phyloP scores from a whole-genome alignment of 345 rosid species.

The Psidium friedrichsthalianum region DNA sequence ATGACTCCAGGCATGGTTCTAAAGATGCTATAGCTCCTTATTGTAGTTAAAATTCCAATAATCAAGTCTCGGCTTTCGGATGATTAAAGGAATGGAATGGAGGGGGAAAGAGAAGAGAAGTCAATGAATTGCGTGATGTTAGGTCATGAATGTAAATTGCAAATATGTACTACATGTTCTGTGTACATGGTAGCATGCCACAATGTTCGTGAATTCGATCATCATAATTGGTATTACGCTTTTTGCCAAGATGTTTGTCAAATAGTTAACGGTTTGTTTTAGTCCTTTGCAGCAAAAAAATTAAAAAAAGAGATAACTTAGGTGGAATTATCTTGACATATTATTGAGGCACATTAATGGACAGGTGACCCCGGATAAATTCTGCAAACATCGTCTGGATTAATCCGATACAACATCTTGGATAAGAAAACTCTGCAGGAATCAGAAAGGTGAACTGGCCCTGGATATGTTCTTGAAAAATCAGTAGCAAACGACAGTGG shows the following conservation, averaged over 20 bases:
- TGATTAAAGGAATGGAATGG: background rate
- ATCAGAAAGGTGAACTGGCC: slow-evolving; percentile 59
- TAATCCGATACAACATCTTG: slow-evolving; percentile 61
- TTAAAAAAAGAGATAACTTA: background rate
- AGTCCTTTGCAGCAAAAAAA: background rate
- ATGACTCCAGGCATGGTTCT: background rate
- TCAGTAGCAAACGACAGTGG: slow-evolving; percentile 65
- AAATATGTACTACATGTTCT: background rate
- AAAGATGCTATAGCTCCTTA: background rate
- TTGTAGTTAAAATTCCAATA: background rate
- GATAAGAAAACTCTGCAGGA: slow-evolving; percentile 44
- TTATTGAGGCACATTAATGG: slow-evolving; percentile 3
- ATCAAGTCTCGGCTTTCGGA: background rate
- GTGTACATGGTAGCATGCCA: background rate
- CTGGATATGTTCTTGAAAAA: slow-evolving; percentile 62
- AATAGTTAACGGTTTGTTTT: background rate
- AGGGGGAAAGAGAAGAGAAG: background rate
- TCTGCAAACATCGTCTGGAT: slow-evolving; percentile 73
- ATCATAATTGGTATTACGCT: background rate
- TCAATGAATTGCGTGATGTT: background rate
- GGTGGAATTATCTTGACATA: background rate
- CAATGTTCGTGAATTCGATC: background rate
- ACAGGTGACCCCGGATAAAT: slow-evolving; percentile 75
- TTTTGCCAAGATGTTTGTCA: background rate
- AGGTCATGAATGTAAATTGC: background rate